These are phyloP conservation scores for Vinca minor DNA, from an alignment of 257 asterid species.

Conservation along the genomic window DNA sequence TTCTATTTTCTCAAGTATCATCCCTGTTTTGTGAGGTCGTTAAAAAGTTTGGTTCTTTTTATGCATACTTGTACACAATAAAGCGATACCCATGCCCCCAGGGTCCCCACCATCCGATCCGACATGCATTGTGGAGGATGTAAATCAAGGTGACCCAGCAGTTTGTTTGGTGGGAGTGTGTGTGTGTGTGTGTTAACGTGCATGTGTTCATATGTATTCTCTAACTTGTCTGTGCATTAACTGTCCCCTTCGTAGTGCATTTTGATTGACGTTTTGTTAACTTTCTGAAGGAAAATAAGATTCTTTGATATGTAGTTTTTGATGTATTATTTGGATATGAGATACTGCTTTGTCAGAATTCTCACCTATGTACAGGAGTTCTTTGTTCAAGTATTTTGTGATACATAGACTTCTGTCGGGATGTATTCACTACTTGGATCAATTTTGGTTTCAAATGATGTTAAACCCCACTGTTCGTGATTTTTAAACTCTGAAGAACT, in stretches of 20 bases:
- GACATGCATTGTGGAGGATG: too few relatives aligned
- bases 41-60: background rate
- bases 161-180: too few relatives aligned
- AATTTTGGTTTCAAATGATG: background rate
- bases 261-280: background rate
- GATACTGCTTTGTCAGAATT: background rate
- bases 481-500: background rate
- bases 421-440: background rate
- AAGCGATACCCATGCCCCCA: too few relatives aligned
- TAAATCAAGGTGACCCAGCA: too few relatives aligned
- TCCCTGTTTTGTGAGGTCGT: background rate
- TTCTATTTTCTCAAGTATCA: too few relatives aligned
- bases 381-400: background rate
- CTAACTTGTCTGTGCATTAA: background rate
- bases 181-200: too few relatives aligned
- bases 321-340: background rate
- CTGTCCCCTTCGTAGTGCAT: constrained; percentile 3
- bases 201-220: background rate
- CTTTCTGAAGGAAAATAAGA: background rate
- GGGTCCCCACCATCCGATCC: too few relatives aligned
- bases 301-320: background rate
- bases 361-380: background rate
- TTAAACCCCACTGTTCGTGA: background rate
- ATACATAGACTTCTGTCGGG: background rate
- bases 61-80: constrained; percentile 3